Evolutionary conservation across 2,329 filamentous ascomycete genomes (phyloP), one percentile per base, ranked within the genome.

Genomic region (Pestalotiopsis sp.): DNA sequence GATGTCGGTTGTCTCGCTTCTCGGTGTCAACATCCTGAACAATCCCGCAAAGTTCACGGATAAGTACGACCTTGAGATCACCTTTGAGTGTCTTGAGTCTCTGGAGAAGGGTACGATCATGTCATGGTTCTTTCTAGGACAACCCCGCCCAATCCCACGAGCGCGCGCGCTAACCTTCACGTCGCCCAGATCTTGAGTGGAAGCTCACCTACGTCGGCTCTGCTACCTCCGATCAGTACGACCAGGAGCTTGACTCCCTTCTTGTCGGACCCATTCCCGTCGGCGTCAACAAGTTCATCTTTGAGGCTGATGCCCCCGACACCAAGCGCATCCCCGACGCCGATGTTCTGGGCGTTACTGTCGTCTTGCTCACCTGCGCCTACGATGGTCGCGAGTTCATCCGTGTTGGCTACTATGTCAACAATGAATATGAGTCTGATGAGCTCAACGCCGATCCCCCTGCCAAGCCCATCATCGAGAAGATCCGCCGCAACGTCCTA

Each of bases 131-230:
- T 36, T 36, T 36, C 31, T 9, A 23, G 20, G 4, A 45, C 11
- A 11, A 36, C 39, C 20, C 39, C 36, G 25, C 23, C 36, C 23
- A 17, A 27, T 36, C 56, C 13, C 27, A 13, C 25, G 5, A 62
- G 20, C 13, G 49, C 36, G 36, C 65, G 36, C 65, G 69, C 72
- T 60, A 75, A 66, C 68, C 20, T 6, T 4, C n/a, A 59, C 23
- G 45, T 25, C 58, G 9, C 49, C 41, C 76, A 97, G 96, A 99
- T 83, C 91, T 99, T 71, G 96, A 99, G 84, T 99, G 96, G 96
- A 99, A 99, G 84, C 87, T 99, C 77, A 99, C 94, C 80, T 99
- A 99, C 77, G 96, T 99, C 79, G 97, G 96, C 77, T 99, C 96
- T 75, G 96, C 97, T 72, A 98, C 95, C 68, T 97, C 94, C 71